Conservation (phyloP, 2,329 filamentous ascomycete genomes). For the Capronia americana region DNA sequence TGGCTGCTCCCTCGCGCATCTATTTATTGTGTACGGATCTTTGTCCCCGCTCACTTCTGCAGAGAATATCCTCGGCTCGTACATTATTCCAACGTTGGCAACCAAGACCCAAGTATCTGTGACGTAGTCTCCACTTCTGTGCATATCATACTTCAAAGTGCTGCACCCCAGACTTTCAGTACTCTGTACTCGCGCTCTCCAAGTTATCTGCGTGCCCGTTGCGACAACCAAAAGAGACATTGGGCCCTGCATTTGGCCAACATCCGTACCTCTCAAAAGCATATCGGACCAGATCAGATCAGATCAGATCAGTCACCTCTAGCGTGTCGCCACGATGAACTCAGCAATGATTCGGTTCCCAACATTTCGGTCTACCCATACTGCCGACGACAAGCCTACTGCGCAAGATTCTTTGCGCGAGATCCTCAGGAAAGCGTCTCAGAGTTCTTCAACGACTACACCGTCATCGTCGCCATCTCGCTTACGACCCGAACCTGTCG, state of each 20-base stretch:
- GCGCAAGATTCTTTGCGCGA: constrained; percentile 12
- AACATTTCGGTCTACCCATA: constrained; percentile 11
- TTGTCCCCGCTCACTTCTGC: not conserved
- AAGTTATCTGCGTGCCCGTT: not conserved
- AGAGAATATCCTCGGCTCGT: not conserved
- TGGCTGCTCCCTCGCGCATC: no score
- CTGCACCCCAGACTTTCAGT: not conserved
- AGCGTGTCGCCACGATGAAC: not conserved
- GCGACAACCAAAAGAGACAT: not conserved
- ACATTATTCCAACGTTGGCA: not conserved
- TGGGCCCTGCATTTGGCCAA: constrained; percentile 1
- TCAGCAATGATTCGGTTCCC: constrained; percentile 19
- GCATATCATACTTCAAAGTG: constrained; percentile 6
- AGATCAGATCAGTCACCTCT: not conserved
- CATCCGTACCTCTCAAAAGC: not conserved
- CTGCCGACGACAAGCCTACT: not conserved
- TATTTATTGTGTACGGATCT: not conserved
- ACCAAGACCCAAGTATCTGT: no score
- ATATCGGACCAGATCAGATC: not conserved
- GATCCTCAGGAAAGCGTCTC: constrained; percentile 13
- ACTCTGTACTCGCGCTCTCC: not conserved
- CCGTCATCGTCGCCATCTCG: not conserved
- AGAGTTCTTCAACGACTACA: not conserved
- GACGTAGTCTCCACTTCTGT: constrained; percentile 11
- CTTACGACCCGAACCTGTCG: not conserved